These are phyloP conservation scores for Cystobasidiaceae sp. DNA, from an alignment of 1,284 basidiomycete genomes.

Conservation along the genomic window DNA sequence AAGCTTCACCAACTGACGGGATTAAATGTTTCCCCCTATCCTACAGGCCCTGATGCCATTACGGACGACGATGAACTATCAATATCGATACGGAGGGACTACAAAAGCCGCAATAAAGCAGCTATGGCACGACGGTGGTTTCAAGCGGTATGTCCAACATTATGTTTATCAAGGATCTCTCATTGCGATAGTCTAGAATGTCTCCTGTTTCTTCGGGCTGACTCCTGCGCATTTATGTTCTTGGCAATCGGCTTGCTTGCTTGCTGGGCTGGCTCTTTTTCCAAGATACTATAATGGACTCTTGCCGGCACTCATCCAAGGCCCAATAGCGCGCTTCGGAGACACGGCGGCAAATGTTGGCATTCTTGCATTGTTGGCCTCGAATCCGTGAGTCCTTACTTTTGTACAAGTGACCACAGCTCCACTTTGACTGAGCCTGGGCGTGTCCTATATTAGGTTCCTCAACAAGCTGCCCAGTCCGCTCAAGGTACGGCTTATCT, in stretches of 20 bases:
- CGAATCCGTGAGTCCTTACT: slow-evolving; percentile 51
- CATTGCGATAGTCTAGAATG: background rate
- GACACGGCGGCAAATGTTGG: slow-evolving; percentile 82
- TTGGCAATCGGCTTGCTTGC: no score
- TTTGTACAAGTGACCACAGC: background rate
- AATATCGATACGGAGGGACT: slow-evolving; percentile 64
- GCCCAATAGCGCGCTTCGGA: slow-evolving; percentile 65
- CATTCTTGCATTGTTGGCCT: slow-evolving; percentile 66
- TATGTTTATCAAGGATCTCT: background rate
- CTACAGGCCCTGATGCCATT: slow-evolving; percentile 13
- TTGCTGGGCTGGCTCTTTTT: background rate
- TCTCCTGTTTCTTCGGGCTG: background rate
- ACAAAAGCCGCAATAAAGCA: slow-evolving; percentile 61
- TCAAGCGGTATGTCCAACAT: slow-evolving; percentile 58
- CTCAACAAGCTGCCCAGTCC: slow-evolving; percentile 59
- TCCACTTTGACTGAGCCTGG: background rate
- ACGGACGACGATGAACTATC: slow-evolving; percentile 87
- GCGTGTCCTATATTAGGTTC: no score
- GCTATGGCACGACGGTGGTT: slow-evolving; percentile 72
- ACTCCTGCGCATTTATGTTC: background rate
- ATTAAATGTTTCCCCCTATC: slow-evolving; percentile 12
- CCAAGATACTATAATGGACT: slow-evolving; percentile 60
- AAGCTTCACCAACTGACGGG: slow-evolving; percentile 14
- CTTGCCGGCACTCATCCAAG: slow-evolving; percentile 70
- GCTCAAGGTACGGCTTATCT: slow-evolving; percentile 53